Evolutionary conservation across 2,329 filamentous ascomycete species (phyloP), one percentile per base, ranked within the genome.

Genomic region (Fusarium pseudoanthophilum): DNA sequence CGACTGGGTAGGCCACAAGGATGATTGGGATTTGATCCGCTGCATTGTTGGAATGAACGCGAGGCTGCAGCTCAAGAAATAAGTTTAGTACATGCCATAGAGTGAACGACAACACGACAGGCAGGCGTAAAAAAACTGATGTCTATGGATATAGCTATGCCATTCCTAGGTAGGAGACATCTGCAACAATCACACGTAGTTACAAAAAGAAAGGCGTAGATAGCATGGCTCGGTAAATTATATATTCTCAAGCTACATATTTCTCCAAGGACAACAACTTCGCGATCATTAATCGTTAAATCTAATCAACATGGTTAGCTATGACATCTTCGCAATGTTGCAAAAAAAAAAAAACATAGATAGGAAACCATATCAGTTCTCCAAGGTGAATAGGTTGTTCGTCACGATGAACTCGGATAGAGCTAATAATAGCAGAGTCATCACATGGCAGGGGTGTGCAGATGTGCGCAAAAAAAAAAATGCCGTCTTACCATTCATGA

Each of bases 11-110:
- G 96, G 96, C 5, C 86, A 91, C 69, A 87, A 91, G 71, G 95
- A 92, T 2, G 93, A 98, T 82, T 99, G 95, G 95, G 95, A 98
- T 83, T 83, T 98, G 61, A 90, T 97, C 40, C 89, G 92, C 72
- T 93, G 93, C 82, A 92, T 98, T 77, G 92, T 98, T 11, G 95
- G 93, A 11, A 95, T 97, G 94, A 99, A 99, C 80, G 89, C 92
- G 30, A 92, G 86, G 71, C 78, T 92, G 69, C 86, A 90, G 78
- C 76, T 87, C 60, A 85, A 83, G 76, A 77, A 81, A 63, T 84
- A 83, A 75, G 30, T 32, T 26, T 20, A 24, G 36, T 34, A 30
- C 20, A 32, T 56, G 36, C 49, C 16, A n/a, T n/a, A 24, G 15
- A 36, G n/a, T 51, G 11, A 30, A 21, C 9, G 28, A 43, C 18